phyloP scores from a whole-genome alignment of 2,329 filamentous ascomycete species.

The Aspergillus alliaceus region DNA sequence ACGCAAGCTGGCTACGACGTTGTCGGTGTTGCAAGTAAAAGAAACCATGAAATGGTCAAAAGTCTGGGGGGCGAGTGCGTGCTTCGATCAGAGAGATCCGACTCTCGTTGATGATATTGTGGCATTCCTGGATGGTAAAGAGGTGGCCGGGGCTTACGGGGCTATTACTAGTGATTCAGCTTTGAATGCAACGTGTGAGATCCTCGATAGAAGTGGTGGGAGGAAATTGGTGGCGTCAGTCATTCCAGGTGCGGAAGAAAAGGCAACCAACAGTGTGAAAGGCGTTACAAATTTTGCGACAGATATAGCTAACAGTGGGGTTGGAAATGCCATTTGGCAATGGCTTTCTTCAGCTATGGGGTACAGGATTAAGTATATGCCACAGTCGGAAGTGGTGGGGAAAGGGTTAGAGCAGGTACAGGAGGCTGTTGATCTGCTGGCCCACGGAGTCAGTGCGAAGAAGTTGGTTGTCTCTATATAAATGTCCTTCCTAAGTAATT shows the following conservation, averaged over 20 bases:
- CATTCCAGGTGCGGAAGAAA: conserved; percentile 9
- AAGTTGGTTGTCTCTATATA: conserved; percentile 43
- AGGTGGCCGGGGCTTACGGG: conserved; percentile 6
- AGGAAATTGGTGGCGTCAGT: conserved; percentile 2
- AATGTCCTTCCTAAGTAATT: background rate
- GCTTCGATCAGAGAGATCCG: conserved; percentile 47
- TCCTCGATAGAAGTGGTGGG: background rate
- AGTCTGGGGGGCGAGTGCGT: conserved; percentile 43
- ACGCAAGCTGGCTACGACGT: conserved; percentile 48
- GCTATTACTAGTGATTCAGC: conserved; percentile 6
- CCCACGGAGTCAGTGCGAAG: conserved; percentile 43
- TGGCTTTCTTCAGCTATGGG: conserved; percentile 29
- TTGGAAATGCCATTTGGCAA: background rate
- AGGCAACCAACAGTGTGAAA: conserved; percentile 1
- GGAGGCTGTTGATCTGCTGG: conserved; percentile 39
- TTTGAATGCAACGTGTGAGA: background rate
- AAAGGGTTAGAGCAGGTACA: conserved; percentile 46
- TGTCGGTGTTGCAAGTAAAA: conserved; percentile 43
- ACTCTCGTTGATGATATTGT: conserved; percentile 32
- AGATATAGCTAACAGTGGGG: background rate
- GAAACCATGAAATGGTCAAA: conserved; percentile 46
- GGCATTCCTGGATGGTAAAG: conserved; percentile 17
- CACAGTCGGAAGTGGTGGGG: conserved; percentile 41
- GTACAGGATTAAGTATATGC: conserved; percentile 39
- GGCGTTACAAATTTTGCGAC: conserved; percentile 1